Evolutionary conservation across 2,329 filamentous ascomycete species (phyloP), one percentile per base, ranked within the genome.

Genomic region (Stachybotrys echinatus): DNA sequence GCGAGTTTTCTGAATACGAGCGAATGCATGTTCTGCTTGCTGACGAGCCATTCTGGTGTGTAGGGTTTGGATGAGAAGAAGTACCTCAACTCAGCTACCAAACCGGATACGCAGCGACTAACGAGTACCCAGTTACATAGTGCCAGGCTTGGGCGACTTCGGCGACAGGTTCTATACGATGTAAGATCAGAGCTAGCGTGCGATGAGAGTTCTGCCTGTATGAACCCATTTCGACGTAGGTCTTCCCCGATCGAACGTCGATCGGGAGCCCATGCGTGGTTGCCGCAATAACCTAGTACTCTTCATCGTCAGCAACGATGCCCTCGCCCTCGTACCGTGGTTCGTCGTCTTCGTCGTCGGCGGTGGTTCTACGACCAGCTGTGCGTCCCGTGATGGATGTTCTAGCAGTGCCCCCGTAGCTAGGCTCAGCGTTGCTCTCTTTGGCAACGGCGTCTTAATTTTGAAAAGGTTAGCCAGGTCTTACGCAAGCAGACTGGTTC

Each of bases 91-190:
- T 22, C 45, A 38, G 47, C 37, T 23, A 34, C 37, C 23, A 47
- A 51, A 47, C 48, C 52, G 44, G 42, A 48, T 50, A 42, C 42
- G 50, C 40, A 50, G 58, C 49, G 58, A 57, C 72, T 76, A 66
- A 76, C 65, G 49, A 46, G 49, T 53, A 40, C 57, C 55, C 66
- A 97, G 92, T 69, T 97, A 96, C 68, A 97, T 97, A 64, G 83
- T 95, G 49, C 92, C 92, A 23, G 92, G 92, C 23, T 78, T 97
- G 18, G 92, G 92, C 57, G 92, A 97, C 67, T 97, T 97, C 69
- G 92, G 92, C 52, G 92, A 97, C 67, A 80, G 92, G 57, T 97
- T 94, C 71, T 97, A 96, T 70, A 96, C 92, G 50, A 82, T 96
- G 69, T 96, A 66, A 70, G 54, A 45, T 34, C 19, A 47, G 39